A percentile compares a stretch with the other conserved stretches of the same genome.
These are phyloP conservation scores for Ceratorhiza oryzae-sativae DNA, from an alignment of 1,284 basidiomycete species.

Conservation along the genomic window DNA sequence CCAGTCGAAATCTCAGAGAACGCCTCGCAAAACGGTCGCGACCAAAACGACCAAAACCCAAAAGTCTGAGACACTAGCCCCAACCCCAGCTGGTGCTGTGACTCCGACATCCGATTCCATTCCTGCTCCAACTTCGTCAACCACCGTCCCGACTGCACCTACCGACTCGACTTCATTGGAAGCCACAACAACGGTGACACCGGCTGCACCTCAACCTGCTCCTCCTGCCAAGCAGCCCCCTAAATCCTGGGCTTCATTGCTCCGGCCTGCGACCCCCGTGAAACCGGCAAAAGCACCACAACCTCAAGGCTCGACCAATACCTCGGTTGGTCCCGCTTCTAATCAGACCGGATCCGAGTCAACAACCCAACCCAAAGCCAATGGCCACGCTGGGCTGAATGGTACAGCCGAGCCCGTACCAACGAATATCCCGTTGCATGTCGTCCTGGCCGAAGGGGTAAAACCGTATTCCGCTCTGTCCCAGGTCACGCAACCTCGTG, in stretches of 20 bases:
- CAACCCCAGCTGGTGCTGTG: neutral
- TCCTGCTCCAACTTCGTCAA: neutral
- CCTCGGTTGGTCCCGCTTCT: conserved; percentile 47
- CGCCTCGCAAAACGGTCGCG: neutral
- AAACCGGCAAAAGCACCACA: conserved; percentile 51
- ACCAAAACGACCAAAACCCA: neutral
- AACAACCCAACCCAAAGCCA: conserved; percentile 55
- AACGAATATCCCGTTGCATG: conserved; percentile 53
- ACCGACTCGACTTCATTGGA: conserved; percentile 20
- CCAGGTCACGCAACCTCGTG: conserved; percentile 68
- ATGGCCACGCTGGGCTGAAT: conserved; percentile 57
- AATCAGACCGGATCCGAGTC: conserved; percentile 49
- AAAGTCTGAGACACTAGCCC: neutral
- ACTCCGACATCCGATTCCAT: neutral
- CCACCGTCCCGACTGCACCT: conserved; percentile 33
- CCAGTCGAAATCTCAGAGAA: neutral
- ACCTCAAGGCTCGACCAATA: conserved; percentile 57
- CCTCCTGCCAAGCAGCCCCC: conserved; percentile 54
- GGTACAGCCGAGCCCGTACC: conserved; percentile 60
- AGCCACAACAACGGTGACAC: neutral
- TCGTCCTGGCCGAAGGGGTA: conserved; percentile 43
- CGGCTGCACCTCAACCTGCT: conserved; percentile 47
- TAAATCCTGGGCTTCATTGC: conserved; percentile 80
- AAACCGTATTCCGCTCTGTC: conserved; percentile 37
- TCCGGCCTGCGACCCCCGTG: conserved; percentile 57